A percentile compares a stretch with the other conserved stretches of the same genome.
Conservation (phyloP, 2,329 filamentous ascomycete genomes). For the Fusarium proliferatum region DNA sequence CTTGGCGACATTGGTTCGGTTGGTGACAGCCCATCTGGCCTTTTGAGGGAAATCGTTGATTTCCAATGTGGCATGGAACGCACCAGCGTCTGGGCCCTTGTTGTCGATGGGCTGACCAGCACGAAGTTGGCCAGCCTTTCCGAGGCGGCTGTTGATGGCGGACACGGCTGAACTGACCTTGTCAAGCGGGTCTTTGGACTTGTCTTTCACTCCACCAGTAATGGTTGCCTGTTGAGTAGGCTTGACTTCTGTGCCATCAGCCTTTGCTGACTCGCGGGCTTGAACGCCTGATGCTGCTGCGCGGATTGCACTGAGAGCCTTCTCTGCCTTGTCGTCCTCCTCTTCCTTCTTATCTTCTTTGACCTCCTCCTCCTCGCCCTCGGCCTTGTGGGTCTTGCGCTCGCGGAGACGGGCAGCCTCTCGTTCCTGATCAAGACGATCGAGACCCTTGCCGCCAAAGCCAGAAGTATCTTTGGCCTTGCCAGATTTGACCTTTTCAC, state of each 20-base stretch:
- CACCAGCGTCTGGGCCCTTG: slow-evolving; percentile 95
- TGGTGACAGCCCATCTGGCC: slow-evolving; percentile 97
- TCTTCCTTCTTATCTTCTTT: slow-evolving; percentile 81
- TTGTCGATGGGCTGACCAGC: slow-evolving; percentile 97
- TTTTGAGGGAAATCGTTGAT: slow-evolving; percentile 99
- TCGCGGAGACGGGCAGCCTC: slow-evolving; percentile 88
- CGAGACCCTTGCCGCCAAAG: slow-evolving; percentile 94
- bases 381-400: slow-evolving; percentile 89
- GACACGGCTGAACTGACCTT: slow-evolving; percentile 91
- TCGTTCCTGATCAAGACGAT: slow-evolving; percentile 89
- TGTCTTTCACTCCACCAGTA: slow-evolving; percentile 65
- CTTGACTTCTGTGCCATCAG: slow-evolving; percentile 53
- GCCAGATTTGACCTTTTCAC: slow-evolving; percentile 90
- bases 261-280: slow-evolving; percentile 62
- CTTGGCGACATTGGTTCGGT: slow-evolving; percentile 97
- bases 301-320: slow-evolving; percentile 73
- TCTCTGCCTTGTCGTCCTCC: slow-evolving; percentile 73
- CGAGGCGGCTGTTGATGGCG: slow-evolving; percentile 90
- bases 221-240: slow-evolving; percentile 59
- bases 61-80: slow-evolving; percentile 95
- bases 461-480: slow-evolving; percentile 91
- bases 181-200: slow-evolving; percentile 78
- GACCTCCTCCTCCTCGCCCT: slow-evolving; percentile 83
- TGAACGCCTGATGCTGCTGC: slow-evolving; percentile 69
- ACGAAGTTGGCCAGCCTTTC: slow-evolving; percentile 88